Percentiles rank a stretch among this genome's conserved stretches.
phyloP scores from a whole-genome alignment of 495 filamentous ascomycete species.

The Choiromyces venosus region DNA sequence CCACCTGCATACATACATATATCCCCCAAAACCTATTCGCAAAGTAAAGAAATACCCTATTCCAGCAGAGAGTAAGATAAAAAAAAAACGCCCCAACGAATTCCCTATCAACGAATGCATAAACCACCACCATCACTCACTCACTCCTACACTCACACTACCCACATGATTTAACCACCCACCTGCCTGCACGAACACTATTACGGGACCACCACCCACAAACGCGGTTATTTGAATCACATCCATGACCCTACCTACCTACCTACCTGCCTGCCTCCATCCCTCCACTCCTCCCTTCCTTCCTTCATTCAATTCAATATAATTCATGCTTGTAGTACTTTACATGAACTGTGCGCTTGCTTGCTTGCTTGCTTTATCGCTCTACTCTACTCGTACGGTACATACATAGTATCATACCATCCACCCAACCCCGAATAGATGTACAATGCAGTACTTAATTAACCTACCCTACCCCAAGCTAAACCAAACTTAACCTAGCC shows the following conservation, averaged over 20 bases:
- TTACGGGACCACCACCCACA: slow-evolving; percentile 20
- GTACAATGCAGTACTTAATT: too few species aligned
- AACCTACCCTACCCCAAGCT: too few species aligned
- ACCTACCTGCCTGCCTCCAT: neutral
- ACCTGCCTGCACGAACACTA: slow-evolving; percentile 29
- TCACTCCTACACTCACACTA: slow-evolving; percentile 22
- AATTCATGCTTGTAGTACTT: slow-evolving; percentile 12
- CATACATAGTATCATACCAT: neutral
- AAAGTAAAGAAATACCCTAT: slow-evolving; percentile 15
- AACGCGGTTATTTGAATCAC: slow-evolving; percentile 14
- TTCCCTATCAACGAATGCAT: slow-evolving; percentile 22
- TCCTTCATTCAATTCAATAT: too few species aligned
- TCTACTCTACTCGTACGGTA: neutral
- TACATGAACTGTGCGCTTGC: slow-evolving; percentile 10
- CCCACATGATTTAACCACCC: slow-evolving; percentile 31
- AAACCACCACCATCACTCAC: slow-evolving; percentile 21
- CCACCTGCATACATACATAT: slow-evolving; percentile 12
- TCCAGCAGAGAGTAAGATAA: slow-evolving; percentile 7
- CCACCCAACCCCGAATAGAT: too few species aligned
- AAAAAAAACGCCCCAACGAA: slow-evolving; percentile 16
- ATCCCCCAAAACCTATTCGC: slow-evolving; percentile 20
- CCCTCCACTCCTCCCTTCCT: neutral
- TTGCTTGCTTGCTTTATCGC: neutral
- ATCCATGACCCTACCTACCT: neutral
- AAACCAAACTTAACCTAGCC: too few species aligned